Evolutionary conservation across 1,139 yeast genomes (phyloP).

Genomic region (Magnusiomyces ingens): DNA sequence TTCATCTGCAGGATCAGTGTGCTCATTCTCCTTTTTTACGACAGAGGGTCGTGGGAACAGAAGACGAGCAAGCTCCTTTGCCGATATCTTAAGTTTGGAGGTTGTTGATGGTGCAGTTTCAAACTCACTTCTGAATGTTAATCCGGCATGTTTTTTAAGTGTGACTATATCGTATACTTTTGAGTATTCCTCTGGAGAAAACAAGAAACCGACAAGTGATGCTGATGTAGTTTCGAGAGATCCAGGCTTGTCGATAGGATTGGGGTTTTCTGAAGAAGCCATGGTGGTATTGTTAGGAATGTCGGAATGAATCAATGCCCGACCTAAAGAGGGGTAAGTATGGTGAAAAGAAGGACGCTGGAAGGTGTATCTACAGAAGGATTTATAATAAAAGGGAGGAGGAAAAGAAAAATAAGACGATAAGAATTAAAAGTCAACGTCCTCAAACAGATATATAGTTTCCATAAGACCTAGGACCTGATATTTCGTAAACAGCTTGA

Average conservation of each 20-base stretch:
- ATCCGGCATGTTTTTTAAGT: neutral
- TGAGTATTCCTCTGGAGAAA: conserved; percentile 3
- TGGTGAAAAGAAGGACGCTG: neutral
- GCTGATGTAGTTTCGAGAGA: conserved; percentile 5
- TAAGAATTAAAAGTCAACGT: neutral
- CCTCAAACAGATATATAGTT: too few relatives aligned
- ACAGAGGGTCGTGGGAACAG: conserved; percentile 4
- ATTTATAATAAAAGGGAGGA: neutral
- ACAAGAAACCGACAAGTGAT: conserved; percentile 2
- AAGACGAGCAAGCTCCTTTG: conserved; percentile 4
- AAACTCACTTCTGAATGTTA: neutral
- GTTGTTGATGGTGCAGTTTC: neutral
- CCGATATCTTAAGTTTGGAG: neutral
- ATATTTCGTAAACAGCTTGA: too few relatives aligned
- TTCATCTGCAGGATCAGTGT: neutral
- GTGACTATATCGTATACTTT: neutral
- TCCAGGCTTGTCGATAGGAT: neutral
- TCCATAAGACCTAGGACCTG: too few relatives aligned
- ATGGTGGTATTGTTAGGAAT: neutral
- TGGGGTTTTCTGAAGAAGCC: too few relatives aligned
- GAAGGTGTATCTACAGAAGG: neutral
- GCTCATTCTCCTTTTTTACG: neutral
- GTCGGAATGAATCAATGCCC: neutral
- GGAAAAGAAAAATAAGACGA: too few relatives aligned
- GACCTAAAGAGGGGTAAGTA: neutral